Percentiles rank a stretch among this genome's conserved stretches.
phyloP scores from a whole-genome alignment of 352 stramenopile genomes.

The Pythium volutum region DNA sequence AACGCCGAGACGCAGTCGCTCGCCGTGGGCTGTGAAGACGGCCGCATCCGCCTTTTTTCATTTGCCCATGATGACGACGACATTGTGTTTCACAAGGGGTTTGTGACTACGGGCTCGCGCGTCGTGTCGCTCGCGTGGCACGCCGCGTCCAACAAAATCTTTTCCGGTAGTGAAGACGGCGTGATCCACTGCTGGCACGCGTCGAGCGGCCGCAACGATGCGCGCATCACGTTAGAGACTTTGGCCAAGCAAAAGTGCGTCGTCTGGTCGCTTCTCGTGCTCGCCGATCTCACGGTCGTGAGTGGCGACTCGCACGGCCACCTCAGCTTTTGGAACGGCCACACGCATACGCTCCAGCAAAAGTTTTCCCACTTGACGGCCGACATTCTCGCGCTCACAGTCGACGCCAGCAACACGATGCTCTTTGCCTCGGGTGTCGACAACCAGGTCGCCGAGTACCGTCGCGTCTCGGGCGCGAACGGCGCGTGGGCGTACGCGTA shows the following conservation, averaged over 20 bases:
- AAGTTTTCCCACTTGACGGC: slow-evolving; percentile 91
- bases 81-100: slow-evolving; percentile 82
- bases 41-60: slow-evolving; percentile 86
- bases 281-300: slow-evolving; percentile 91
- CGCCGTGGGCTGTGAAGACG: slow-evolving; percentile 89
- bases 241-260: slow-evolving; percentile 74
- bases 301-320: slow-evolving; percentile 91
- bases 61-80: slow-evolving; percentile 61
- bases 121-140: slow-evolving; percentile 87
- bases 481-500: slow-evolving; percentile 77
- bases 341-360: slow-evolving; percentile 88
- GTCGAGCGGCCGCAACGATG: slow-evolving; percentile 69
- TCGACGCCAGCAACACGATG: slow-evolving; percentile 81
- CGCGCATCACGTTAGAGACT: slow-evolving; percentile 79
- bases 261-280: slow-evolving; percentile 88
- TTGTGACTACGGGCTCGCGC: slow-evolving; percentile 69
- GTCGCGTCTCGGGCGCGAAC: slow-evolving; percentile 34
- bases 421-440: slow-evolving; percentile 93
- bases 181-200: slow-evolving; percentile 89
- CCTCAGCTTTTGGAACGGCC: slow-evolving; percentile 92
- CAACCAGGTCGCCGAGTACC: slow-evolving; percentile 89
- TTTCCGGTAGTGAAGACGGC: slow-evolving; percentile 82
- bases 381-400: slow-evolving; percentile 88
- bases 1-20: slow-evolving; percentile 55
- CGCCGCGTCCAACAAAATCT: slow-evolving; percentile 64